A percentile compares a stretch with the other conserved stretches of the same genome.
phyloP scores from a whole-genome alignment of 2,329 filamentous ascomycete species.

The Sporothrix variecibatus region DNA sequence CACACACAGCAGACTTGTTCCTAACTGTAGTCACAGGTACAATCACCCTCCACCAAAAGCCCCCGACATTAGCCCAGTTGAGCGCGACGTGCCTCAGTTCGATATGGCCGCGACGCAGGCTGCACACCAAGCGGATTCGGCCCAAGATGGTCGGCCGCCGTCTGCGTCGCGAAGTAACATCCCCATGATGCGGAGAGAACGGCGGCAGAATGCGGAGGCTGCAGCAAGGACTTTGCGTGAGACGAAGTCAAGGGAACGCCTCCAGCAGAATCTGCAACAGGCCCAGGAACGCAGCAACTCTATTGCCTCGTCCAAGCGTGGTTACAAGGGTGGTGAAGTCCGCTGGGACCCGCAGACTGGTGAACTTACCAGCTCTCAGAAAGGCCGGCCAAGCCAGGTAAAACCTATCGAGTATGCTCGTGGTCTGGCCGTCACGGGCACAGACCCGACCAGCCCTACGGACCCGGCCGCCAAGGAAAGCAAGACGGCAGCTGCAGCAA shows the following conservation, averaged over 20 bases:
- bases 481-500: constrained; percentile 29
- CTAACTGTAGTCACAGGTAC: not conserved
- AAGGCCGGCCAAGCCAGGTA: constrained; percentile 58
- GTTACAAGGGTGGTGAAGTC: constrained; percentile 44
- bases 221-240: constrained; percentile 43
- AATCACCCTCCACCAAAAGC: constrained; percentile 48
- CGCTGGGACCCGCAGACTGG: constrained; percentile 68
- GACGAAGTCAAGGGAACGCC: constrained; percentile 42
- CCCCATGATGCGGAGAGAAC: constrained; percentile 55
- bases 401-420: constrained; percentile 54
- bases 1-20: not conserved
- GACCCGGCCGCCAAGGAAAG: constrained; percentile 4
- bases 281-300: constrained; percentile 33
- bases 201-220: constrained; percentile 48
- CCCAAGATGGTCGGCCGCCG: constrained; percentile 10
- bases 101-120: constrained; percentile 30
- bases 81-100: constrained; percentile 23
- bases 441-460: constrained; percentile 25
- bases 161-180: constrained; percentile 43
- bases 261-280: constrained; percentile 31
- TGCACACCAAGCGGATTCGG: not conserved
- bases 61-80: constrained; percentile 2
- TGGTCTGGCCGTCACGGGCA: constrained; percentile 36
- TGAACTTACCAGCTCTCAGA: constrained; percentile 60
- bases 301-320: constrained; percentile 25